A percentile compares a stretch with the other conserved stretches of the same genome.
Evolutionary conservation across 1,139 yeast genomes (phyloP).

Genomic region (Wickerhamiella infanticola): DNA sequence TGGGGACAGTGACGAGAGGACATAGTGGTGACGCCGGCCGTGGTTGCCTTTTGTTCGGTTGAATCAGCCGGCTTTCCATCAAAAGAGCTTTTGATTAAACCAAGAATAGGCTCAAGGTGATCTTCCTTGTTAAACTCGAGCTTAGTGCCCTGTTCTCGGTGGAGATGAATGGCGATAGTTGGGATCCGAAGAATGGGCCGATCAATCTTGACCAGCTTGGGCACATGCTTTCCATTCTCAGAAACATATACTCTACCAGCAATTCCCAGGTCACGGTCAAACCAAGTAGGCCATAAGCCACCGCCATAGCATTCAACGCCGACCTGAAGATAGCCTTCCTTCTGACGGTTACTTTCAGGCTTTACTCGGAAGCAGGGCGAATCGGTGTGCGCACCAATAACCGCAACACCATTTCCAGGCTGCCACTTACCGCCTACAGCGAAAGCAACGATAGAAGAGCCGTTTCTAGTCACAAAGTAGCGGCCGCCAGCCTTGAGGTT

Average conservation of each 20-base stretch:
- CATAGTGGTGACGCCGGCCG: conserved; percentile 52
- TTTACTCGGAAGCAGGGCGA: conserved; percentile 83
- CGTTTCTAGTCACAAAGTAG: conserved; percentile 63
- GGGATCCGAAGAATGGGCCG: conserved; percentile 85
- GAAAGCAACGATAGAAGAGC: conserved; percentile 78
- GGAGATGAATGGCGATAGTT: conserved; percentile 84
- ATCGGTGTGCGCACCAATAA: conserved; percentile 56
- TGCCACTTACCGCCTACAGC: conserved; percentile 57
- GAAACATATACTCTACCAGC: conserved; percentile 82
- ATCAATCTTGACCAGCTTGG: conserved; percentile 62
- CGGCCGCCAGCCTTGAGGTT: conserved; percentile 42
- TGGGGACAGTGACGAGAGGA: conserved; percentile 64
- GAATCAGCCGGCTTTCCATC: conserved; percentile 22
- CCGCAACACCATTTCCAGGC: conserved; percentile 75
- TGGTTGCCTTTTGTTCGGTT: conserved; percentile 33
- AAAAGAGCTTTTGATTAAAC: conserved; percentile 34
- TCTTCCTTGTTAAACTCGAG: conserved; percentile 86
- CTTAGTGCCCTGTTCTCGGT: conserved; percentile 58
- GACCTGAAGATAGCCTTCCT: conserved; percentile 72
- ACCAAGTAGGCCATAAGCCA: conserved; percentile 69
- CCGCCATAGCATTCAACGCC: conserved; percentile 96
- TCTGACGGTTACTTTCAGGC: conserved; percentile 55
- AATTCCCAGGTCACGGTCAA: conserved; percentile 79
- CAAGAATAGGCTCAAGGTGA: conserved; percentile 76
- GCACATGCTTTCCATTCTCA: conserved; percentile 36